Percentiles rank a stretch among this genome's conserved stretches.
Evolutionary conservation across 2,329 filamentous ascomycete species (phyloP).

Genomic region (Fusarium proliferatum): DNA sequence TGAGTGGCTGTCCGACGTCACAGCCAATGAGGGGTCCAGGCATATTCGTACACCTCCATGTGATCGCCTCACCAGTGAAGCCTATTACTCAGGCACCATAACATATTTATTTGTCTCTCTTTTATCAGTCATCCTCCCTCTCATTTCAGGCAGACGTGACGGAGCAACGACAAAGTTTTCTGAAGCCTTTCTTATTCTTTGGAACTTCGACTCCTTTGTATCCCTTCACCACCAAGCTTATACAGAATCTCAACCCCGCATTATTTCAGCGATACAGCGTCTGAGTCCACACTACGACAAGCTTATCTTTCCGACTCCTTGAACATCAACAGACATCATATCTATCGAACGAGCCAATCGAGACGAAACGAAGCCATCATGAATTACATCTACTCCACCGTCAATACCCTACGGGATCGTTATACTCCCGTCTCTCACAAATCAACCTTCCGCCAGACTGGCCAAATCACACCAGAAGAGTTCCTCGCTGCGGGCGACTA

Average conservation of each 20-base stretch:
- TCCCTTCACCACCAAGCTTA: not conserved
- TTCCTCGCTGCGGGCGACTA: slow-evolving; percentile 97
- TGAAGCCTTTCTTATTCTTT: not conserved
- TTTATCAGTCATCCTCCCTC: slow-evolving; percentile 23
- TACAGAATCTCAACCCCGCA: slow-evolving; percentile 29
- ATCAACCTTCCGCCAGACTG: slow-evolving; percentile 92
- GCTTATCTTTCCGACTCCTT: not conserved
- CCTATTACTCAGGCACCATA: slow-evolving; percentile 19
- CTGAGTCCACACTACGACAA: not conserved
- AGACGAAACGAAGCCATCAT: slow-evolving; percentile 59
- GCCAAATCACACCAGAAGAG: slow-evolving; percentile 97
- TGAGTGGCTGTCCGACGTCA: slow-evolving; percentile 13
- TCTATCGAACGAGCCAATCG: not conserved
- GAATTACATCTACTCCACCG: slow-evolving; percentile 92
- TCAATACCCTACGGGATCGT: slow-evolving; percentile 91
- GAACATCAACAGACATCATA: not conserved
- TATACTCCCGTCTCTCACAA: slow-evolving; percentile 90
- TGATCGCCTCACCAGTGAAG: slow-evolving; percentile 44
- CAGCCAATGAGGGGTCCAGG: slow-evolving; percentile 37
- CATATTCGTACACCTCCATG: slow-evolving; percentile 41
- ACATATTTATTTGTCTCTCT: not conserved
- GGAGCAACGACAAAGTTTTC: not conserved
- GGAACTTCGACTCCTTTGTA: not conserved
- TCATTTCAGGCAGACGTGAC: slow-evolving; percentile 13
- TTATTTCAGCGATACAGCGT: not conserved